Evolutionary conservation across 2,329 filamentous ascomycete genomes (phyloP).

Genomic region (Byssoonygena ceratinophila): DNA sequence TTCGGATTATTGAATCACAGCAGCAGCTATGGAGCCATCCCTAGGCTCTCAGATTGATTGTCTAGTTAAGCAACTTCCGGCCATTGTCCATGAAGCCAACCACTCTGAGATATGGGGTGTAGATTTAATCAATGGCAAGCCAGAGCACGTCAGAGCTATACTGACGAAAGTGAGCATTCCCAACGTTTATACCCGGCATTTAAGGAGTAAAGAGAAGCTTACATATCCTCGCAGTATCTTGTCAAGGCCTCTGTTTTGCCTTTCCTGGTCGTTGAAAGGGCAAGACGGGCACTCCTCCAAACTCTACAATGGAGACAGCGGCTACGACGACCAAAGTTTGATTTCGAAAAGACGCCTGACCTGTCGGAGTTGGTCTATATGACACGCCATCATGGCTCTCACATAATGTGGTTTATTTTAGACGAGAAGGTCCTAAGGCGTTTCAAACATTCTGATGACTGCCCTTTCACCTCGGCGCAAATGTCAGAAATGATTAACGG

Average conservation of each 20-base stretch:
- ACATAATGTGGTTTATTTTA: conserved; percentile 9
- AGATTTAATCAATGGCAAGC: conserved; percentile 2
- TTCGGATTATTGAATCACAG: too few relatives aligned
- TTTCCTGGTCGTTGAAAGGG: neutral
- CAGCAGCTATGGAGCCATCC: neutral
- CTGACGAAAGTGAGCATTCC: conserved; percentile 3
- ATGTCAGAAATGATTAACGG: neutral
- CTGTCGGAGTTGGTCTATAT: conserved; percentile 2
- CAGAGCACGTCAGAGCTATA: neutral
- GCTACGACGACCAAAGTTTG: neutral
- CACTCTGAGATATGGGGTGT: conserved; percentile 9
- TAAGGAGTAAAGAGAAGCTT: neutral
- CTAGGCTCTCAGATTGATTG: neutral
- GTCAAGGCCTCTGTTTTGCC: conserved; percentile 1
- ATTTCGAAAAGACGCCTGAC: conserved; percentile 3
- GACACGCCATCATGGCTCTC: neutral
- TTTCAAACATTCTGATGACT: neutral
- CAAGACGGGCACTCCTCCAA: neutral
- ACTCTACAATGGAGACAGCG: neutral
- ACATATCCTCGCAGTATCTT: neutral
- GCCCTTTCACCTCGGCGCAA: neutral
- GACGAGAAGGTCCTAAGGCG: conserved; percentile 4
- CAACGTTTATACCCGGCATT: neutral
- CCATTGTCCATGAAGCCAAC: neutral
- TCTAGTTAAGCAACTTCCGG: neutral